These are phyloP conservation scores for Daldinia caldariorum DNA, from an alignment of 495 filamentous ascomycete genomes.

Conservation along the genomic window DNA sequence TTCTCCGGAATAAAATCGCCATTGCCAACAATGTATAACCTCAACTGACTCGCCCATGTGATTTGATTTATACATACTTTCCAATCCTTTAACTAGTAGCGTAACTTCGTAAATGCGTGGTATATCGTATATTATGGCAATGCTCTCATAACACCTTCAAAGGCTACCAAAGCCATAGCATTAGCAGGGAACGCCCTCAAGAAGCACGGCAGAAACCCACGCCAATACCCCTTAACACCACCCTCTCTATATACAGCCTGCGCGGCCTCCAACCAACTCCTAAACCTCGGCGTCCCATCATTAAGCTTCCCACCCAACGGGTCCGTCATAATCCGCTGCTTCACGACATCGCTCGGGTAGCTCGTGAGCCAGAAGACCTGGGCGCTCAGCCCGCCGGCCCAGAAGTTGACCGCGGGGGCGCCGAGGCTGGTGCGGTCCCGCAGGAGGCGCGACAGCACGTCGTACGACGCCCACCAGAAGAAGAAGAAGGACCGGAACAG, in stretches of 20 bases:
- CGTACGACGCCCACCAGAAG: conserved; percentile 97
- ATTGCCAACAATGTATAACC: conserved; percentile 19
- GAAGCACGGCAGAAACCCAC: conserved; percentile 93
- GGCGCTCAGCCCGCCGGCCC: conserved; percentile 91
- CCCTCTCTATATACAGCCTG: conserved; percentile 75
- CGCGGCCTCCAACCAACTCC: conserved; percentile 83
- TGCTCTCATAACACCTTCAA: conserved; percentile 88
- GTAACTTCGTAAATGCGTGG: neutral
- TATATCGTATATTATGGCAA: conserved; percentile 63
- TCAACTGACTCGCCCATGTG: neutral
- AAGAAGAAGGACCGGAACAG: conserved; percentile 94
- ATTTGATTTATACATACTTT: neutral
- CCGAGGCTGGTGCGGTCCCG: conserved; percentile 73
- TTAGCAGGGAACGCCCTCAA: conserved; percentile 95
- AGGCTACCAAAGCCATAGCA: conserved; percentile 90
- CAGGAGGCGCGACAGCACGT: conserved; percentile 76
- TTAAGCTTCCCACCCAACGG: conserved; percentile 74
- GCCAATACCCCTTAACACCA: conserved; percentile 85
- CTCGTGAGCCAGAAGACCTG: conserved; percentile 93
- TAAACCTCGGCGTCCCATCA: conserved; percentile 75
- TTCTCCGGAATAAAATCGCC: conserved; percentile 34
- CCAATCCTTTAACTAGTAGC: neutral
- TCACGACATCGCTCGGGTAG: conserved; percentile 94
- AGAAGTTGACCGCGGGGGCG: conserved; percentile 89
- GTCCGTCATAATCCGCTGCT: conserved; percentile 98